Evolutionary conservation across 768 basidiomycete species (phyloP), one percentile per base, ranked within the genome.

Genomic region (Ramaria sp.): DNA sequence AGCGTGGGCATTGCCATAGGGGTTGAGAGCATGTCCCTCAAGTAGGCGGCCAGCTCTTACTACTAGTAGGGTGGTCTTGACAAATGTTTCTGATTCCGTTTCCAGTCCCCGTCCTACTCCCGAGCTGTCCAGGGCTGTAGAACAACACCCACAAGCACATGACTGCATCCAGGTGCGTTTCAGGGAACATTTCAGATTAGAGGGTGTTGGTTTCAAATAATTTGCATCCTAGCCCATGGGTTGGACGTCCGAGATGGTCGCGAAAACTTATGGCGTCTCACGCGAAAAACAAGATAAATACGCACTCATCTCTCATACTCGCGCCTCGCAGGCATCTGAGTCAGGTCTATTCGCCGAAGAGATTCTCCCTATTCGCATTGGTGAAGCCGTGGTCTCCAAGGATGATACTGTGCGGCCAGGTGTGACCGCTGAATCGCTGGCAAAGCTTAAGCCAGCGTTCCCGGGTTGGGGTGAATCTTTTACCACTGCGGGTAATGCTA

Each of bases 231-330:
- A 90, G 85, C 85, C 88, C 10, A 93, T 93, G 92, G 92, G 92
- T 48, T 99, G 90, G 90, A 93, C 90, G 1, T 88, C 88, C 4
- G 90, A 93, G 67, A 83, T 88, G 81, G 88, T 92, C 20, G 88
- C 90, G n/a, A 67, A 83, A 61, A 71, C 77, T 7, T 93, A 82
- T 70, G 75, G 81, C n/a, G 68, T 93, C 56, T 73, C 88, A 3
- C 83, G 94, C 34, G 70, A 81, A 63, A 83, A 76, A 61, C 94
- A 97, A 67, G 95, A 98, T 66, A 77, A 88, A 53, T 94, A 89
- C 64, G 94, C 94, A 0, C 75, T 89, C 50, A 79, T 88, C 50
- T 94, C 90, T 7, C 93, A 94, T 66, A 81, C 77, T 36, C 82
- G 91, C 62, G 91, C 92, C 20, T 76, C 70, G 20, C 61, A 84